These are phyloP conservation scores for Lentinula raphanica DNA, from an alignment of 768 basidiomycete species.

Conservation along the genomic window DNA sequence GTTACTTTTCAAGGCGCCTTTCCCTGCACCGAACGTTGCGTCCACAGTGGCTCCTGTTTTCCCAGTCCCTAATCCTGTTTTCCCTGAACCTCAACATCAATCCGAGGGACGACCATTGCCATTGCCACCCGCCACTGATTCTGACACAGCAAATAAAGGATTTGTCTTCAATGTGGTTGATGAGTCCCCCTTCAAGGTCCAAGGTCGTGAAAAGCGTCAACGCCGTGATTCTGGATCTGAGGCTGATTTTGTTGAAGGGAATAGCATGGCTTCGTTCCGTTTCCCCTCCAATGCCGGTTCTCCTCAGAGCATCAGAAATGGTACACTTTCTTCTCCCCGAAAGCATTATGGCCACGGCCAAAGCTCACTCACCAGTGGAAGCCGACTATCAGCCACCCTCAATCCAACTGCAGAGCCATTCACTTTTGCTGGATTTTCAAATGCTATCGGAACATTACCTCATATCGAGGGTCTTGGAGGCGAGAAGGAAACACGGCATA, in stretches of 20 bases:
- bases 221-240: constrained; percentile 35
- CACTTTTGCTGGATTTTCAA: constrained; percentile 62
- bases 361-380: constrained; percentile 16
- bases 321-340: not conserved
- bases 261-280: constrained; percentile 70
- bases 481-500: constrained; percentile 8
- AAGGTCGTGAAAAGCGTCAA: constrained; percentile 80
- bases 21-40: not conserved
- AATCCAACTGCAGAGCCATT: constrained; percentile 54
- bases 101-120: constrained; percentile 18
- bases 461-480: constrained; percentile 10
- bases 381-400: constrained; percentile 15
- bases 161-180: constrained; percentile 16
- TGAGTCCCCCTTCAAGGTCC: constrained; percentile 41
- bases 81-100: constrained; percentile 26
- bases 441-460: constrained; percentile 16
- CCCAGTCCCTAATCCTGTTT: constrained; percentile 21
- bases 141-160: not conserved
- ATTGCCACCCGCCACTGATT: constrained; percentile 19
- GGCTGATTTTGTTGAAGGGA: constrained; percentile 41
- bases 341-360: constrained; percentile 9
- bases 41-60: constrained; percentile 6
- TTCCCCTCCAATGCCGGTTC: constrained; percentile 59
- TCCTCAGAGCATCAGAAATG: constrained; percentile 36
- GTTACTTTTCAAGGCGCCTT: constrained; percentile 74